Evolutionary conservation across 768 basidiomycete species (phyloP).

Genomic region (Rhizopogon vinicolor): DNA sequence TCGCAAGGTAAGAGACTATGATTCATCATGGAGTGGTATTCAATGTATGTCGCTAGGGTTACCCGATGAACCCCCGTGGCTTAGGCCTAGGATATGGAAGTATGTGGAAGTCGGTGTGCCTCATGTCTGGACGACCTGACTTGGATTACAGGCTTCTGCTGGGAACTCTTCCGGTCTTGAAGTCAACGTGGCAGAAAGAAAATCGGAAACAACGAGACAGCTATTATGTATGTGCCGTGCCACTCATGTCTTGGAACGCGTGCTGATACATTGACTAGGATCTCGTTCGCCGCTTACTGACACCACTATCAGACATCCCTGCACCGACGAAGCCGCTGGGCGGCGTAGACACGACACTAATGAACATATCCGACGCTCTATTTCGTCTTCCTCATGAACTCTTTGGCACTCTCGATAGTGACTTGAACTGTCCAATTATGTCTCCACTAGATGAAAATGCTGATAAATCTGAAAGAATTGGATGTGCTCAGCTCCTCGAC

Average conservation of each 20-base stretch:
- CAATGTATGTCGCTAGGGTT: conserved; percentile 41
- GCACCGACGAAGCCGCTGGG: conserved; percentile 35
- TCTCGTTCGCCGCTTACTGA: conserved; percentile 59
- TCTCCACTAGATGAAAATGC: conserved; percentile 52
- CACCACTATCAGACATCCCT: conserved; percentile 44
- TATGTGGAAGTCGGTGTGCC: conserved; percentile 27
- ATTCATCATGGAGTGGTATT: neutral
- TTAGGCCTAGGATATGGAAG: conserved; percentile 79
- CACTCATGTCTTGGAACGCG: neutral
- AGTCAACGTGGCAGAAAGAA: conserved; percentile 56
- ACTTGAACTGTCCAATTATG: conserved; percentile 28
- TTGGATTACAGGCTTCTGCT: conserved; percentile 48
- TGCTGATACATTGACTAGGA: conserved; percentile 40
- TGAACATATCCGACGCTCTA: conserved; percentile 51
- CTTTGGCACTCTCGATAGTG: conserved; percentile 46
- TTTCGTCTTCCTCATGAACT: conserved; percentile 48
- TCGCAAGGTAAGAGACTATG: conserved; percentile 43
- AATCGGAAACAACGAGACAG: conserved; percentile 55
- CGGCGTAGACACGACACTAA: conserved; percentile 42
- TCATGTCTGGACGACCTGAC: conserved; percentile 5
- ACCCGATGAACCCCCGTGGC: conserved; percentile 69
- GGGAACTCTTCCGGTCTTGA: conserved; percentile 53
- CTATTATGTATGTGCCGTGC: conserved; percentile 61
- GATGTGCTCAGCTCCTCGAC: conserved; percentile 50
- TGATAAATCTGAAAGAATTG: conserved; percentile 41